phyloP scores from a whole-genome alignment of 108 stramenopile species.

The Conticribra weissflogii region DNA sequence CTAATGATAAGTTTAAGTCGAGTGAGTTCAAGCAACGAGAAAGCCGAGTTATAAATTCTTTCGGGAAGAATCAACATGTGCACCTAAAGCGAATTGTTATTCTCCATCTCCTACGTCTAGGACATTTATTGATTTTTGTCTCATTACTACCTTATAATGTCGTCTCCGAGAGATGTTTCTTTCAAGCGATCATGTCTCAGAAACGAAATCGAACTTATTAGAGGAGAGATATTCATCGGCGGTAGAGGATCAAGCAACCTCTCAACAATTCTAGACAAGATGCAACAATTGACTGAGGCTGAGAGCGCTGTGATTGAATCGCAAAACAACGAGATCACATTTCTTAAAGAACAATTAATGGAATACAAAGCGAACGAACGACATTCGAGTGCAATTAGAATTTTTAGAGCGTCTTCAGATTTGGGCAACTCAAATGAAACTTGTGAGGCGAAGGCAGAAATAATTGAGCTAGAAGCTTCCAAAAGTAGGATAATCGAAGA shows the following conservation, averaged over 20 bases:
- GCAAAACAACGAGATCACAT: conserved; percentile 7
- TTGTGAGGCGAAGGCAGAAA: background rate
- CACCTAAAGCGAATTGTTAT: too few species aligned
- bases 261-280: conserved; percentile 15
- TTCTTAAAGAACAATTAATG: background rate
- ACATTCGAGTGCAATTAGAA: background rate
- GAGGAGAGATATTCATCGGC: conserved; percentile 26
- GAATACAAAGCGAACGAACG: background rate
- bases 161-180: background rate
- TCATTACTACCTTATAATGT: too few species aligned
- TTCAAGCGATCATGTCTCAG: conserved; percentile 8
- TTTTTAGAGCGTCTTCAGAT: too few species aligned
- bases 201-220: conserved; percentile 13
- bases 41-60: too few species aligned
- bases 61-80: too few species aligned
- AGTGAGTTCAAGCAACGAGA: too few species aligned
- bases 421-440: background rate
- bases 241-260: background rate
- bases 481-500: conserved; percentile 14
- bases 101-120: too few species aligned
- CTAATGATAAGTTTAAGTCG: too few species aligned
- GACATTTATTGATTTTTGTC: too few species aligned
- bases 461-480: background rate
- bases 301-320: conserved; percentile 20
- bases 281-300: conserved; percentile 34